A percentile compares a stretch with the other conserved stretches of the same genome.
Evolutionary conservation across 108 stramenopile genomes (phyloP).

Genomic region (Fragilaria radians): DNA sequence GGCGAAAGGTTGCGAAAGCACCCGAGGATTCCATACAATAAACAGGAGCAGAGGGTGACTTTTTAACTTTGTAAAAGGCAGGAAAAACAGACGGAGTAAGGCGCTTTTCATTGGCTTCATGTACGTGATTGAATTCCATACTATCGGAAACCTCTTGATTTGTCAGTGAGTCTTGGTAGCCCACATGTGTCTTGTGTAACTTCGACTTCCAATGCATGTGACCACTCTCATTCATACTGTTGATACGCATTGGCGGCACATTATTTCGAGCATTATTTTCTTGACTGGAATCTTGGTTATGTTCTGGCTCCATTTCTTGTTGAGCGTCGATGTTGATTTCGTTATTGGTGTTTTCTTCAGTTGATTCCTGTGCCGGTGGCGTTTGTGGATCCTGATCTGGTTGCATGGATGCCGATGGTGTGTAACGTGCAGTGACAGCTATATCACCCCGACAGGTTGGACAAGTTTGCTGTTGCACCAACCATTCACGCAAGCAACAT

Average conservation of each 20-base stretch:
- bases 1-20: neutral
- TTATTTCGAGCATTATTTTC: neutral
- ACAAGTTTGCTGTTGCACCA: slow-evolving; percentile 96
- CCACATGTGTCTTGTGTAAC: neutral
- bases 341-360: neutral
- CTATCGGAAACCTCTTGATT: neutral
- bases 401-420: slow-evolving; percentile 5
- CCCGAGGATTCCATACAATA: neutral
- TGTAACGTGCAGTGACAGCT: slow-evolving; percentile 52
- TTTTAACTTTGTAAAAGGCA: slow-evolving; percentile 2
- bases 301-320: slow-evolving; percentile 2
- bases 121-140: neutral
- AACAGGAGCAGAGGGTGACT: neutral
- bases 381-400: neutral
- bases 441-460: slow-evolving; percentile 95
- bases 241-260: too few species aligned
- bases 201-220: neutral
- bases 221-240: neutral
- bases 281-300: neutral
- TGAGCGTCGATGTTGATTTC: neutral
- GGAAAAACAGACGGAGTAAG: neutral
- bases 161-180: neutral
- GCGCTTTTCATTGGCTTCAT: neutral
- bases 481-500: slow-evolving; percentile 75
- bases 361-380: neutral